Evolutionary conservation across 2,329 filamentous ascomycete genomes (phyloP).

Genomic region (Colletotrichum magnum): DNA sequence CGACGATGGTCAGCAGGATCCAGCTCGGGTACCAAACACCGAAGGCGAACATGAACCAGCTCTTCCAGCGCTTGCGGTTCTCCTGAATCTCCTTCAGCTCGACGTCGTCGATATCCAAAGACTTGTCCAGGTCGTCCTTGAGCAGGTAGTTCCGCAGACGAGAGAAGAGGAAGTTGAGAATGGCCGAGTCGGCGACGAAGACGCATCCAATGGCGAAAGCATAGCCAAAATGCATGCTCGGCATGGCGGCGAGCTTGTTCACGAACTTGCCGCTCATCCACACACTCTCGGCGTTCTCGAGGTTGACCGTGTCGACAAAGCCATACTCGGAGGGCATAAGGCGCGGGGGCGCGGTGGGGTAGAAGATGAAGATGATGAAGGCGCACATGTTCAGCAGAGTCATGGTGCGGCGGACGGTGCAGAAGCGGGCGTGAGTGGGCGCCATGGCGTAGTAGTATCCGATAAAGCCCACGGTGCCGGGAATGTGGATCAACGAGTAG

Average conservation of each 20-base stretch:
- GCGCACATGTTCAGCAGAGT: slow-evolving; percentile 73
- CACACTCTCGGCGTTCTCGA: slow-evolving; percentile 67
- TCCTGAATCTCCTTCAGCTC: slow-evolving; percentile 41
- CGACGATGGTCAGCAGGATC: slow-evolving; percentile 70
- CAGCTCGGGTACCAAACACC: slow-evolving; percentile 67
- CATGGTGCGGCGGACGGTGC: slow-evolving; percentile 56
- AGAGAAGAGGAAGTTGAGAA: slow-evolving; percentile 55
- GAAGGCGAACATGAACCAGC: slow-evolving; percentile 49
- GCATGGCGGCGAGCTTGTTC: slow-evolving; percentile 71
- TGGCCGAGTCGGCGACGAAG: slow-evolving; percentile 65
- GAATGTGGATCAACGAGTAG: slow-evolving; percentile 73
- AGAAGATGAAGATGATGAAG: slow-evolving; percentile 73
- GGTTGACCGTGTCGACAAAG: slow-evolving; percentile 74
- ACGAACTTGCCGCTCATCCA: slow-evolving; percentile 75
- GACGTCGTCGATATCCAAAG: slow-evolving; percentile 39
- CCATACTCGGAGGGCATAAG: slow-evolving; percentile 72
- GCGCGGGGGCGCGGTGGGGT: slow-evolving; percentile 75
- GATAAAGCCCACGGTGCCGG: slow-evolving; percentile 73
- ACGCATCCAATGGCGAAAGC: slow-evolving; percentile 68
- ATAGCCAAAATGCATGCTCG: slow-evolving; percentile 70
- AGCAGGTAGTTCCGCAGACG: slow-evolving; percentile 43
- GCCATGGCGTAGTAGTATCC: slow-evolving; percentile 75
- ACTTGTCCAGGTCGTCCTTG: slow-evolving; percentile 38
- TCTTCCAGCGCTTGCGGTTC: slow-evolving; percentile 48
- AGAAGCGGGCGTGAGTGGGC: slow-evolving; percentile 53